phyloP scores from a whole-genome alignment of 202 grass and related monocot genomes.

The Elaeis oleifera region DNA sequence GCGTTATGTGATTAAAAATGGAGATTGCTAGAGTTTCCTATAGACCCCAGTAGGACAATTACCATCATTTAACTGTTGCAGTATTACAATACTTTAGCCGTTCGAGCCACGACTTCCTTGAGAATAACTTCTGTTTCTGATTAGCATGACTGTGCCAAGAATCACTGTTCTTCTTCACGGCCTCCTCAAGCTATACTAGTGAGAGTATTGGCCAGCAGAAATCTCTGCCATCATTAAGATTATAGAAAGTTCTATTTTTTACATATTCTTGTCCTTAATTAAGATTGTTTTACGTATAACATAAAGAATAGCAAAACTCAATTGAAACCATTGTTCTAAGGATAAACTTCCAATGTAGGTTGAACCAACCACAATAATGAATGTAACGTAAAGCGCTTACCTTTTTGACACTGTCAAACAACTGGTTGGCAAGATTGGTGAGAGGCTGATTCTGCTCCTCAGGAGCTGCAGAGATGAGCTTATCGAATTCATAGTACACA shows the following conservation, averaged over 20 bases:
- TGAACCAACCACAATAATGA: neutral
- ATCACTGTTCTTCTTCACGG: slow-evolving; percentile 31
- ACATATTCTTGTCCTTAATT: neutral
- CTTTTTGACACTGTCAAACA: slow-evolving; percentile 72
- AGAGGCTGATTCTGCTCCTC: slow-evolving; percentile 23
- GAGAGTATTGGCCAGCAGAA: neutral
- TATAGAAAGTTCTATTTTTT: neutral
- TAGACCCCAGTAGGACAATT: no score
- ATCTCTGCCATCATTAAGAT: neutral
- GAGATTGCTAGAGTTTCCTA: no score
- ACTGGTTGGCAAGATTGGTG: slow-evolving; percentile 45
- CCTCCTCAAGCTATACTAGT: slow-evolving; percentile 21
- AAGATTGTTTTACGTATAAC: neutral
- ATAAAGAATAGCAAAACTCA: no score
- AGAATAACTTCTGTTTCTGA: slow-evolving; percentile 40
- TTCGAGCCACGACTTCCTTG: slow-evolving; percentile 48
- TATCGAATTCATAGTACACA: slow-evolving; percentile 91
- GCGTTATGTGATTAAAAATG: no score
- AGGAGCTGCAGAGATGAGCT: slow-evolving; percentile 42
- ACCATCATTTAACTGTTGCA: neutral
- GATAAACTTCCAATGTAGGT: neutral
- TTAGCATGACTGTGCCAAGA: slow-evolving; percentile 24
- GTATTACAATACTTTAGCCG: slow-evolving; percentile 20
- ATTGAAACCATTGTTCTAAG: no score
- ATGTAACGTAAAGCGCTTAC: slow-evolving; percentile 1